Conservation (phyloP, 164 flowering plant genomes). For the Magnolia changhungtana region DNA sequence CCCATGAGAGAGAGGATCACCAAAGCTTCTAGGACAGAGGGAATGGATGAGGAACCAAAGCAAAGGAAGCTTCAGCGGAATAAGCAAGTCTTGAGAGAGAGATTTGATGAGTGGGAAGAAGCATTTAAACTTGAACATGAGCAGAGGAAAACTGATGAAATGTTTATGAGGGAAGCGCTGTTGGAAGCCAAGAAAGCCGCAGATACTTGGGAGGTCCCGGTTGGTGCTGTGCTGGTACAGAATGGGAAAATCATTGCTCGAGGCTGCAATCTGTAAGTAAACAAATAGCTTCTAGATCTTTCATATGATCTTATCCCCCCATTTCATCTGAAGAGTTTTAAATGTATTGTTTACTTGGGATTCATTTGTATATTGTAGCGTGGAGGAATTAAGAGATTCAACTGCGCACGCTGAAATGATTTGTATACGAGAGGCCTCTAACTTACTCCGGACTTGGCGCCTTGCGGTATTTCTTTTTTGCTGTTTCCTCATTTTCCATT, state of each 20-base stretch:
- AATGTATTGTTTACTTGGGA: neutral
- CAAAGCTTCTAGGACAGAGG: constrained; percentile 26
- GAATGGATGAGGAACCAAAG: constrained; percentile 44
- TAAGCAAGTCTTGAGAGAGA: constrained; percentile 60
- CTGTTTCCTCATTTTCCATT: neutral
- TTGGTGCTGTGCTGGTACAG: constrained; percentile 89
- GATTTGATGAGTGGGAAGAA: constrained; percentile 97
- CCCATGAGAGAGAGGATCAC: constrained; percentile 13
- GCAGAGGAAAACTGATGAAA: constrained; percentile 72
- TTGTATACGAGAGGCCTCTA: constrained; percentile 91
- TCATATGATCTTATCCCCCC: neutral
- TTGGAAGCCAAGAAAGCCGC: constrained; percentile 90
- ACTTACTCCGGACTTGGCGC: constrained; percentile 73
- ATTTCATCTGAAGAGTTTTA: neutral
- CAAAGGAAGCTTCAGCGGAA: constrained; percentile 54
- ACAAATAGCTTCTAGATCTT: neutral
- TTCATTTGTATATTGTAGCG: constrained; percentile 42
- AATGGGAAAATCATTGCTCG: constrained; percentile 86
- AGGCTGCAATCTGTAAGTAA: constrained; percentile 84
- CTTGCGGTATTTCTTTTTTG: constrained; percentile 52
- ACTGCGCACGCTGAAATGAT: constrained; percentile 98
- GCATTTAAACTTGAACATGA: constrained; percentile 70
- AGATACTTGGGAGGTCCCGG: constrained; percentile 96
- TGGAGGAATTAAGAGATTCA: constrained; percentile 86
- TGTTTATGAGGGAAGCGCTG: constrained; percentile 92